Conservation (phyloP, 2,329 filamentous ascomycete species). For the Neophaeococcomyces aloes region DNA sequence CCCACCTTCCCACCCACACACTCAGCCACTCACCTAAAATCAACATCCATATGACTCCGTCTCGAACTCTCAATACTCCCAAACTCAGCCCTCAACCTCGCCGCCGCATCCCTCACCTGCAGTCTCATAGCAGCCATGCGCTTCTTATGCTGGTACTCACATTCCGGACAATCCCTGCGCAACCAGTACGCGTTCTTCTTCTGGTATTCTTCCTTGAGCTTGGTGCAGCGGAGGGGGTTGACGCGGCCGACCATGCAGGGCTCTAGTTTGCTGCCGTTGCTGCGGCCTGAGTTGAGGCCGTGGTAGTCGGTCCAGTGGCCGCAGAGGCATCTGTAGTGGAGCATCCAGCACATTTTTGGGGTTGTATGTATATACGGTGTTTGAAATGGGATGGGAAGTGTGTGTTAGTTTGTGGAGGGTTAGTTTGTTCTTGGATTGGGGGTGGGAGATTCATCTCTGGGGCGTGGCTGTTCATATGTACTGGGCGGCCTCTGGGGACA, state of each 20-base stretch:
- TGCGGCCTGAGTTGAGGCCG: not conserved
- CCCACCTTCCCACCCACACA: no score
- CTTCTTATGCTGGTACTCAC: not conserved
- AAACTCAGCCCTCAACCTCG: not conserved
- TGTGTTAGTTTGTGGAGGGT: not conserved
- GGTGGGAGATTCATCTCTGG: not conserved
- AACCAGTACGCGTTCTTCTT: conserved; percentile 1
- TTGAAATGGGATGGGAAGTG: not conserved
- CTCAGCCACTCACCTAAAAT: no score
- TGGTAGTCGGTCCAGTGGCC: not conserved
- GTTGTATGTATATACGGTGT: not conserved
- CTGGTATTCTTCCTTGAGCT: not conserved
- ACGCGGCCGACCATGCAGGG: not conserved
- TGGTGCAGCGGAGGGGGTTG: conserved; percentile 3
- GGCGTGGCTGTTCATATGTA: not conserved
- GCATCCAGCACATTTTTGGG: not conserved
- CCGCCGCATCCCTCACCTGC: not conserved
- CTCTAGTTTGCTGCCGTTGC: not conserved
- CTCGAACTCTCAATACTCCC: not conserved
- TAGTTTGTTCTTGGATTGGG: not conserved
- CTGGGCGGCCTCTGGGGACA: not conserved
- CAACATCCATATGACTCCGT: not conserved
- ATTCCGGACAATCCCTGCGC: not conserved
- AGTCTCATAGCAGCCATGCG: not conserved
- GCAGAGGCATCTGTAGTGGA: conserved; percentile 2